Conservation (phyloP, 23 red algal genomes). For the Chondrus crispus region DNA sequence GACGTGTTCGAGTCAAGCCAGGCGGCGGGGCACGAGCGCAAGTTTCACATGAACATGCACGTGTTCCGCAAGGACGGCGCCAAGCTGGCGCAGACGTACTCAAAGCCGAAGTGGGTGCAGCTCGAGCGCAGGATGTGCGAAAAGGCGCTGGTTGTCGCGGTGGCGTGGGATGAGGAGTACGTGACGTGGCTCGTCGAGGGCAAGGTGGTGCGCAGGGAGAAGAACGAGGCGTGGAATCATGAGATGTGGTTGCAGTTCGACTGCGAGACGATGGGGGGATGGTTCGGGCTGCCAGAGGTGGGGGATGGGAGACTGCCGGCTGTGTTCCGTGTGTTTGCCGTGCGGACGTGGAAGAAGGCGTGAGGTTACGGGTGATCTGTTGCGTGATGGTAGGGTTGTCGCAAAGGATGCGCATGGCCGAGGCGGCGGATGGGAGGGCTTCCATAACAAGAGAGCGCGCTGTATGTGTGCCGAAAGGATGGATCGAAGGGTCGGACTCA, state of each 20-base stretch:
- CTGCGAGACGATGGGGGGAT: slow-evolving; percentile 53
- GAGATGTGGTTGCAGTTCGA: slow-evolving; percentile 54
- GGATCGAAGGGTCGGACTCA: no score
- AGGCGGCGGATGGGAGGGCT: no score
- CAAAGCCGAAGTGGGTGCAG: background rate
- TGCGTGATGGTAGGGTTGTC: no score
- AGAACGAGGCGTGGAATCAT: slow-evolving; percentile 39
- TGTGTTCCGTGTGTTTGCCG: background rate
- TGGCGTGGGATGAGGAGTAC: slow-evolving; percentile 20
- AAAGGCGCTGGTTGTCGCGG: background rate
- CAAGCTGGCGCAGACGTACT: background rate
- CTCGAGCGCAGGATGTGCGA: background rate
- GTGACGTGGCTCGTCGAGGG: slow-evolving; percentile 43
- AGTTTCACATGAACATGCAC: slow-evolving; percentile 50
- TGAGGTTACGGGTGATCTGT: no score
- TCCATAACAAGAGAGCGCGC: no score
- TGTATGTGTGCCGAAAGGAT: no score
- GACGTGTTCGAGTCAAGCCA: slow-evolving; percentile 44
- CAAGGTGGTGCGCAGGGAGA: slow-evolving; percentile 14
- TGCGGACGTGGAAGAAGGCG: background rate
- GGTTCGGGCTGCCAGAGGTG: slow-evolving; percentile 33
- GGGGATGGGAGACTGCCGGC: background rate
- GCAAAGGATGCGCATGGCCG: no score
- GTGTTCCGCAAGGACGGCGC: background rate
- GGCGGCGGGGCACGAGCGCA: background rate